These are phyloP conservation scores for Nicotiana noctiflora DNA, from an alignment of 257 asterid species.

Conservation along the genomic window DNA sequence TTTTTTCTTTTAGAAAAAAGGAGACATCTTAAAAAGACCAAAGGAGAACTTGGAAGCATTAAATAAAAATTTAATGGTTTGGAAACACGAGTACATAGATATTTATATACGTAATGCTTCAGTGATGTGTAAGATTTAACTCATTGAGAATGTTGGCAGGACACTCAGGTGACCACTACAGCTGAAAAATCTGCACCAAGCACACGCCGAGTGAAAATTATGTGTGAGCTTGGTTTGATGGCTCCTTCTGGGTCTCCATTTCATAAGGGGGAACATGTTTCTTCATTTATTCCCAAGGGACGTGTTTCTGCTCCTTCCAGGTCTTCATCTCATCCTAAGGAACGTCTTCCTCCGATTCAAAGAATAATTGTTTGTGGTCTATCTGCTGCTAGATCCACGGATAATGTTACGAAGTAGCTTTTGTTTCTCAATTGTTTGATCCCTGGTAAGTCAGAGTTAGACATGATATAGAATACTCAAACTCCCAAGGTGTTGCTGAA, in stretches of 20 bases:
- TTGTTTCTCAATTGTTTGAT: neutral
- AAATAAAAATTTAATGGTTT: neutral
- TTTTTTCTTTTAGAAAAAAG: too few relatives aligned
- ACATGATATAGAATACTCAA: neutral
- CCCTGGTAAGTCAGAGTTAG: neutral
- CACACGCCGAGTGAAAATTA: slow-evolving; percentile 20
- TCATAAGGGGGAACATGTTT: neutral
- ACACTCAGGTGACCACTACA: slow-evolving; percentile 5
- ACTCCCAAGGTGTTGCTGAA: neutral
- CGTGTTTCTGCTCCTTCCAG: neutral
- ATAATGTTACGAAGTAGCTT: neutral
- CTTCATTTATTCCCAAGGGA: neutral
- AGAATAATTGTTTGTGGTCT: slow-evolving; percentile 2
- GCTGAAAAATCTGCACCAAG: slow-evolving; percentile 12
- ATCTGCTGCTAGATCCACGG: neutral
- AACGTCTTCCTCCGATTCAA: neutral
- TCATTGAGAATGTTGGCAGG: neutral
- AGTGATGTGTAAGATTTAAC: neutral
- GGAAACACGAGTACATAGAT: neutral
- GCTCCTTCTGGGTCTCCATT: slow-evolving; percentile 35
- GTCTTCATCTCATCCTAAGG: neutral
- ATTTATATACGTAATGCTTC: neutral
- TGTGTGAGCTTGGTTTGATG: slow-evolving; percentile 30
- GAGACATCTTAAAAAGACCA: neutral
- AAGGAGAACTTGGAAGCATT: neutral